phyloP scores from a whole-genome alignment of 2,329 filamentous ascomycete species.

The Beauveria varroae region DNA sequence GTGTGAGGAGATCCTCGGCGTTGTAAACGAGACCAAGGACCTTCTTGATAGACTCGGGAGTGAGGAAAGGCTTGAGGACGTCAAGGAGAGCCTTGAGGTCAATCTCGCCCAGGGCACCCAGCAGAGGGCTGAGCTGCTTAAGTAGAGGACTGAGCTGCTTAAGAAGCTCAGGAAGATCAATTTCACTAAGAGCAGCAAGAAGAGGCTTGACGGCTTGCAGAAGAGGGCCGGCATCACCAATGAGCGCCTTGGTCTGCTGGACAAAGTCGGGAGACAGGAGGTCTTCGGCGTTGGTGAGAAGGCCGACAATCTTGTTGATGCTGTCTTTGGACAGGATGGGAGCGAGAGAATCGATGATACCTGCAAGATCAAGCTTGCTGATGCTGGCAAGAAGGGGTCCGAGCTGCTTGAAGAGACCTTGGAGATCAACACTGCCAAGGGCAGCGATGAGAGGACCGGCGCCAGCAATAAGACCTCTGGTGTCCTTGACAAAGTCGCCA shows the following conservation, averaged over 20 bases:
- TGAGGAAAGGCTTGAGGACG: conserved; percentile 25
- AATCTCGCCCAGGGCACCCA: conserved; percentile 31
- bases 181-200: conserved; percentile 27
- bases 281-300: conserved; percentile 3
- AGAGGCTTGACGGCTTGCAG: conserved; percentile 27
- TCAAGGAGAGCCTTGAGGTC: conserved; percentile 19
- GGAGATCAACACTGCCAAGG: conserved; percentile 29
- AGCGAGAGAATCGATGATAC: conserved; percentile 27
- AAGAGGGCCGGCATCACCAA: conserved; percentile 8
- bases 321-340: conserved; percentile 33
- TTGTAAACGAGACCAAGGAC: conserved; percentile 27
- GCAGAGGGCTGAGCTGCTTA: conserved; percentile 18
- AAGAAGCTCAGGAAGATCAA: conserved; percentile 28
- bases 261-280: conserved; percentile 7
- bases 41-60: conserved; percentile 24
- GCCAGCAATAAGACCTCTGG: conserved; percentile 29
- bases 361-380: conserved; percentile 26
- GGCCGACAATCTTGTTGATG: conserved; percentile 24
- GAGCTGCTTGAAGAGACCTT: conserved; percentile 26
- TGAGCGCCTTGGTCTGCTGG: conserved; percentile 12
- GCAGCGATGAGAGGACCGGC: conserved; percentile 29
- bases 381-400: conserved; percentile 29
- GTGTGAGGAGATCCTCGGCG: conserved; percentile 26
- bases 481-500: conserved; percentile 32
- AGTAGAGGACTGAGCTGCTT: conserved; percentile 19